phyloP scores from a whole-genome alignment of 2,329 filamentous ascomycete genomes.

The Neofusicoccum parvum region DNA sequence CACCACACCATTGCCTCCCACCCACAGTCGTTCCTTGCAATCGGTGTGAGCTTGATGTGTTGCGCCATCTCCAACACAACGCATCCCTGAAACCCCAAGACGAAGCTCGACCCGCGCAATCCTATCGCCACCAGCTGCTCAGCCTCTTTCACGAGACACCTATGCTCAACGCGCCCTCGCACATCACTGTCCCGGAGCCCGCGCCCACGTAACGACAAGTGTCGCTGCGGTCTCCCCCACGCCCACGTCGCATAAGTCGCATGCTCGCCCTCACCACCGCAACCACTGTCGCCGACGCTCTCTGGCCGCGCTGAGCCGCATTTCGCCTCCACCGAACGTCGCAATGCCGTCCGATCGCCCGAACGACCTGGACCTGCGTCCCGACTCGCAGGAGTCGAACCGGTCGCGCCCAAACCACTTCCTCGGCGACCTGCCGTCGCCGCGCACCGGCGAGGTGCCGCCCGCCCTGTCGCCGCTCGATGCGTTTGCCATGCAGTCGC shows the following conservation, averaged over 20 bases:
- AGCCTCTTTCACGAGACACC: constrained; percentile 19
- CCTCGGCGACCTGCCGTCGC: constrained; percentile 48
- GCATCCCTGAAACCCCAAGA: constrained; percentile 20
- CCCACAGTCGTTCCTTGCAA: constrained; percentile 16
- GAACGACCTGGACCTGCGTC: constrained; percentile 36
- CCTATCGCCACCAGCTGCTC: constrained; percentile 21
- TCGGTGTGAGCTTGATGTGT: constrained; percentile 19
- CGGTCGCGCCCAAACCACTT: constrained; percentile 33
- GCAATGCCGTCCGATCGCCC: constrained; percentile 30
- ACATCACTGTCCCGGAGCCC: constrained; percentile 10
- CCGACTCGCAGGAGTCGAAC: constrained; percentile 22
- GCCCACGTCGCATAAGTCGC: constrained; percentile 11
- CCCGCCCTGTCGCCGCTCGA: constrained; percentile 92
- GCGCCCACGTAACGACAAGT: constrained; percentile 14
- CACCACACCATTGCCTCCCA: constrained; percentile 20
- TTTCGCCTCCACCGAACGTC: constrained; percentile 24
- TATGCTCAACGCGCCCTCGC: constrained; percentile 17
- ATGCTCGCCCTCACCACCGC: constrained; percentile 9
- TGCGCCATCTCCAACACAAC: constrained; percentile 12
- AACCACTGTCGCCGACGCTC: constrained; percentile 22
- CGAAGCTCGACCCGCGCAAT: constrained; percentile 21
- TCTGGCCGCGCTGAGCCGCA: constrained; percentile 9
- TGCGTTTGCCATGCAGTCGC: constrained; percentile 90
- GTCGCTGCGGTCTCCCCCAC: not conserved
- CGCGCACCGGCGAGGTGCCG: constrained; percentile 63